phyloP scores from a whole-genome alignment of 495 filamentous ascomycete species.

The Hypomontagnella monticulosa region DNA sequence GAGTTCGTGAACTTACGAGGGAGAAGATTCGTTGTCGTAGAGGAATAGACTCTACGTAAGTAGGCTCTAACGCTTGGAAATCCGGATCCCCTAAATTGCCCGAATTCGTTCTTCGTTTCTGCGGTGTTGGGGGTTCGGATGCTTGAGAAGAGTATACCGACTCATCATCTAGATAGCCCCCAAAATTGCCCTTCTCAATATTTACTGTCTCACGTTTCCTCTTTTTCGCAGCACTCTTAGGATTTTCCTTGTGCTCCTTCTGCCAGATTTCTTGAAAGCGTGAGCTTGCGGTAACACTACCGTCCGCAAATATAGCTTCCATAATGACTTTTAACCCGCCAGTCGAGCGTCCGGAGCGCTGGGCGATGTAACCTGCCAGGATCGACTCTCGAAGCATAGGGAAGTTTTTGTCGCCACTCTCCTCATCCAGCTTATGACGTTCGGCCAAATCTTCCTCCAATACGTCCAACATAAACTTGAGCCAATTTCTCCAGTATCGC shows the following conservation, averaged over 20 bases:
- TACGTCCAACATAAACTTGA: conserved; percentile 80
- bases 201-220: conserved; percentile 59
- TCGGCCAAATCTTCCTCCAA: conserved; percentile 79
- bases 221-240: conserved; percentile 56
- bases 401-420: conserved; percentile 40
- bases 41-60: conserved; percentile 67
- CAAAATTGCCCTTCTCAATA: conserved; percentile 57
- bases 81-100: conserved; percentile 27
- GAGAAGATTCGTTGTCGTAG: conserved; percentile 71
- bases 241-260: conserved; percentile 53
- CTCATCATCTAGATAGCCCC: conserved; percentile 54
- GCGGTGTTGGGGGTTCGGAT: conserved; percentile 47
- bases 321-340: conserved; percentile 53
- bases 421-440: conserved; percentile 52
- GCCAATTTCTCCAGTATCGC: conserved; percentile 84
- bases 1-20: conserved; percentile 33
- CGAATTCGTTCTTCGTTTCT: conserved; percentile 39
- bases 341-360: conserved; percentile 52
- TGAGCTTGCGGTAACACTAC: conserved; percentile 44
- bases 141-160: conserved; percentile 44
- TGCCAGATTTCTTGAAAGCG: conserved; percentile 61
- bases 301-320: conserved; percentile 55
- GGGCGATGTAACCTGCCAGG: conserved; percentile 41
- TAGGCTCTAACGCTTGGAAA: conserved; percentile 43
- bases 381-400: conserved; percentile 49